Conservation (phyloP, 2,329 filamentous ascomycete genomes). For the Epichloe baconii region DNA sequence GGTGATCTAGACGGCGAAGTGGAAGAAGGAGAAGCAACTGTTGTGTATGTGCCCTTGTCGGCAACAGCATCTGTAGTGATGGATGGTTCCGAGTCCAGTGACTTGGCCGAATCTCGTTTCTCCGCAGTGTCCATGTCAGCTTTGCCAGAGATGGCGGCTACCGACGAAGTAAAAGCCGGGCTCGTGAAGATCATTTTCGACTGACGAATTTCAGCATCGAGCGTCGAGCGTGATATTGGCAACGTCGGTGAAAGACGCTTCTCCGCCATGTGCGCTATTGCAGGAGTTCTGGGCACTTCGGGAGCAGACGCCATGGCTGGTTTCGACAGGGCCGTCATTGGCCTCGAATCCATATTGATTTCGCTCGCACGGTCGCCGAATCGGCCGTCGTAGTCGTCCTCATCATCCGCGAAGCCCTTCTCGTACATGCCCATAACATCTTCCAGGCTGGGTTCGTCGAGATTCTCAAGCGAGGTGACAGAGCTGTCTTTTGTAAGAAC, state of each 20-base stretch:
- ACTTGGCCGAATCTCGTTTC: conserved; percentile 40
- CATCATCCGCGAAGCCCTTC: conserved; percentile 41
- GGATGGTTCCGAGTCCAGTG: conserved; percentile 26
- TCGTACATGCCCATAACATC: conserved; percentile 62
- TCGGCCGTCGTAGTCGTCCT: conserved; percentile 23
- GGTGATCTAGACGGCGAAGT: conserved; percentile 4
- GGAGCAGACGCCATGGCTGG: neutral
- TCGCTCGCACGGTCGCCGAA: conserved; percentile 6
- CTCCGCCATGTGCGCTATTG: conserved; percentile 8
- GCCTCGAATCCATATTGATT: conserved; percentile 3
- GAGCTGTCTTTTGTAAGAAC: conserved; percentile 69
- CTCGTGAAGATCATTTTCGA: conserved; percentile 28
- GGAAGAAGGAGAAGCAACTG: neutral
- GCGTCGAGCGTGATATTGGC: conserved; percentile 14
- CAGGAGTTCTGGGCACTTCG: neutral
- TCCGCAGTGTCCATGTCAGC: conserved; percentile 17
- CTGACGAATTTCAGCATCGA: conserved; percentile 26
- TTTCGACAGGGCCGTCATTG: conserved; percentile 6
- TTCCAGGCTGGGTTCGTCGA: conserved; percentile 48
- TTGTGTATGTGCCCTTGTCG: conserved; percentile 4
- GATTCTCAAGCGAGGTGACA: conserved; percentile 44
- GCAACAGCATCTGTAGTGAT: conserved; percentile 12
- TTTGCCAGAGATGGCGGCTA: conserved; percentile 24
- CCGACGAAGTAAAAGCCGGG: conserved; percentile 24
- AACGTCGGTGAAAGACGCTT: conserved; percentile 8